A percentile compares a stretch with the other conserved stretches of the same genome.
Conservation (phyloP, 257 asterid genomes). For the Gardenia jasminoides region DNA sequence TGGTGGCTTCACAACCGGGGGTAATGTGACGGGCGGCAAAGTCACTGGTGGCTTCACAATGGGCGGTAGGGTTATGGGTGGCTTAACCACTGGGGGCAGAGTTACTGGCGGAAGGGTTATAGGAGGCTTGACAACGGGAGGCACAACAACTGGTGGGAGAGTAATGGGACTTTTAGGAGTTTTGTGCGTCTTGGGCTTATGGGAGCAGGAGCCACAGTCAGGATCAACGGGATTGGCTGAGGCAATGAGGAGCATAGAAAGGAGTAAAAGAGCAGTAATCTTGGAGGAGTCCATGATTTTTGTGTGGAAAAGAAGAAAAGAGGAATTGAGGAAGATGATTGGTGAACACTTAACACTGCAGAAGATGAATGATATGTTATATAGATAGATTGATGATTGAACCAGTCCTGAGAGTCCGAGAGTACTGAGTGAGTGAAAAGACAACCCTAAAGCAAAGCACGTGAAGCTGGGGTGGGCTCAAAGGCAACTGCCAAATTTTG, state of each 20-base stretch:
- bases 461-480: constrained; percentile 47
- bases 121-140: constrained; percentile 27
- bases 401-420: not conserved
- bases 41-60: constrained; percentile 6
- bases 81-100: constrained; percentile 6
- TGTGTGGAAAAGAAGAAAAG: constrained; percentile 4
- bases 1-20: constrained; percentile 16
- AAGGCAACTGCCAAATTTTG: constrained; percentile 51
- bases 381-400: constrained; percentile 33
- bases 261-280: constrained; percentile 44
- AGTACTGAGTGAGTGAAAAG: constrained; percentile 15
- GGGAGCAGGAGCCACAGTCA: constrained; percentile 50
- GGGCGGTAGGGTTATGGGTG: constrained; percentile 23
- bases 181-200: constrained; percentile 27
- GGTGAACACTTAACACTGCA: constrained; percentile 5
- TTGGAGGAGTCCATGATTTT: constrained; percentile 47
- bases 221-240: constrained; percentile 39
- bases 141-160: constrained; percentile 14
- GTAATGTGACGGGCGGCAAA: constrained; percentile 19
- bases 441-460: constrained; percentile 47
- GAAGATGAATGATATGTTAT: constrained; percentile 24
- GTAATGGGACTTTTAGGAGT: constrained; percentile 18
- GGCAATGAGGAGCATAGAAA: constrained; percentile 47
- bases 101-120: not conserved
- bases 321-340: constrained; percentile 11